These are phyloP conservation scores for Phaseolus coccineus DNA, from an alignment of 331 rosid species.

Conservation along the genomic window DNA sequence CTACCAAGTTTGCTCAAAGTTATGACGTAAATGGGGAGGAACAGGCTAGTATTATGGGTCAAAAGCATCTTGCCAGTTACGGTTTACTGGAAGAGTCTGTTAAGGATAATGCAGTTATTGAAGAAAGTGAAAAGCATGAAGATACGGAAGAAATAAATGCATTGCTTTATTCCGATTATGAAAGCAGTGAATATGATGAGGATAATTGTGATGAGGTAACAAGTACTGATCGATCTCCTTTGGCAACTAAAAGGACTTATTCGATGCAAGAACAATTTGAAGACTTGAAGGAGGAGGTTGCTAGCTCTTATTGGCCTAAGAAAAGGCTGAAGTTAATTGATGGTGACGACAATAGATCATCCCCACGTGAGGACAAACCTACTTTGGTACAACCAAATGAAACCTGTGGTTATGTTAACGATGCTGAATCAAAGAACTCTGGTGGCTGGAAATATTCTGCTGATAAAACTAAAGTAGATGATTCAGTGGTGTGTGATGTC, in stretches of 20 bases:
- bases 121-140: constrained; percentile 76
- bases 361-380: constrained; percentile 44
- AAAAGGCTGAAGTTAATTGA: constrained; percentile 65
- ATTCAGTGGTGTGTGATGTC: constrained; percentile 43
- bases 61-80: constrained; percentile 34
- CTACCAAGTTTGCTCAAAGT: constrained; percentile 40
- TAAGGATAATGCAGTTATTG: constrained; percentile 34
- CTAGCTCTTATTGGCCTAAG: constrained; percentile 54
- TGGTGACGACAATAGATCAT: constrained; percentile 50
- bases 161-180: constrained; percentile 74
- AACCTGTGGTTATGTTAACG: constrained; percentile 45
- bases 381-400: constrained; percentile 48
- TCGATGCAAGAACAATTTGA: constrained; percentile 47
- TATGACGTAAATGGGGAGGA: constrained; percentile 33
- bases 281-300: constrained; percentile 48
- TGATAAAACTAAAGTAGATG: constrained; percentile 36
- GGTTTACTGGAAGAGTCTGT: constrained; percentile 35
- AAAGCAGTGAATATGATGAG: constrained; percentile 40
- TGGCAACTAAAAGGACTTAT: constrained; percentile 37
- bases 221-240: constrained; percentile 72
- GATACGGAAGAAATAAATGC: constrained; percentile 83
- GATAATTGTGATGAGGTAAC: constrained; percentile 72
- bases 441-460: constrained; percentile 42
- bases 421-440: constrained; percentile 58
- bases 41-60: constrained; percentile 32